A percentile compares a stretch with the other conserved stretches of the same genome.
Conservation (phyloP, 805 yeast species). For the Komagataella populi region DNA sequence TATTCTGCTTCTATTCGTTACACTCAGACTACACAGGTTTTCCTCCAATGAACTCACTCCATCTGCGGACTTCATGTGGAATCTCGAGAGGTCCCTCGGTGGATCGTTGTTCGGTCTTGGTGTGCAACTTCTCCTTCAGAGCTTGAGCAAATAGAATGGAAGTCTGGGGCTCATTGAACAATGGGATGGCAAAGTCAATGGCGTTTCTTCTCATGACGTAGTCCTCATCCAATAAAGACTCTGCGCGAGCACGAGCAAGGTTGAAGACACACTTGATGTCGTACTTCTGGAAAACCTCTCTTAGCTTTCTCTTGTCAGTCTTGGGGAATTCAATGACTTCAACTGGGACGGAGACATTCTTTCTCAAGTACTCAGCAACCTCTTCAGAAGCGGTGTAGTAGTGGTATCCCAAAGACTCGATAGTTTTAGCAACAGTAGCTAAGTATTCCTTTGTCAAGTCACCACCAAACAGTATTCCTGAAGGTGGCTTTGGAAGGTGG, state of each 20-base stretch:
- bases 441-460: conserved; percentile 61
- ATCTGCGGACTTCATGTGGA: conserved; percentile 81
- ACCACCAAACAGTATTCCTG: conserved; percentile 90
- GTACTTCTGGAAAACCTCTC: conserved; percentile 85
- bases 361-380: conserved; percentile 56
- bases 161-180: conserved; percentile 95
- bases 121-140: conserved; percentile 55
- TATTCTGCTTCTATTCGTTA: background rate
- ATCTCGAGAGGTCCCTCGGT: conserved; percentile 28
- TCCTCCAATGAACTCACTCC: conserved; percentile 96
- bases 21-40: conserved; percentile 46
- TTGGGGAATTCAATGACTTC: conserved; percentile 81
- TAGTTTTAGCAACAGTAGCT: conserved; percentile 57
- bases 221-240: conserved; percentile 71
- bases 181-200: conserved; percentile 91
- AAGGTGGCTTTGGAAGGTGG: conserved; percentile 82
- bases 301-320: conserved; percentile 82
- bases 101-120: conserved; percentile 29
- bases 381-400: conserved; percentile 63
- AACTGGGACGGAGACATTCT: conserved; percentile 31
- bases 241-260: conserved; percentile 85
- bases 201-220: conserved; percentile 99
- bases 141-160: conserved; percentile 78
- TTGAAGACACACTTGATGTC: conserved; percentile 83
- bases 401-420: conserved; percentile 68